A percentile compares a stretch with the other conserved stretches of the same genome.
Evolutionary conservation across 2,329 filamentous ascomycete species (phyloP).

Genomic region (Pseudogymnoascus sp.): DNA sequence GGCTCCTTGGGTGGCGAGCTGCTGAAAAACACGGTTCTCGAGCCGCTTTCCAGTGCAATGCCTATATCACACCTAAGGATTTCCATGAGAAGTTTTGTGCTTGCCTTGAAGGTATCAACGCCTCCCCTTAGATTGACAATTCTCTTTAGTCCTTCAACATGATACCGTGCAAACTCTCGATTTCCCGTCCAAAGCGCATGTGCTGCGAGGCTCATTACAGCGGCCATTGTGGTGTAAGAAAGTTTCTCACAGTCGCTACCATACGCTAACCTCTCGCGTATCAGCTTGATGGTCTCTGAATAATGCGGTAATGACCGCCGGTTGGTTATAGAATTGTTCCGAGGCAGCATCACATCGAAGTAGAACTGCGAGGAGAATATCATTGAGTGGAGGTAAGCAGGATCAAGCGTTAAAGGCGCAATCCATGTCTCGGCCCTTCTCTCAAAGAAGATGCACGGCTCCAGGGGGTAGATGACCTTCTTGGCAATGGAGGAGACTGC

Average conservation of each 20-base stretch:
- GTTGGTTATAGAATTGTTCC: conserved; percentile 3
- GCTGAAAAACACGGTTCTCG: conserved; percentile 23
- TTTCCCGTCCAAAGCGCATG: conserved; percentile 27
- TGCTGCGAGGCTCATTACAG: conserved; percentile 27
- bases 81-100: conserved; percentile 31
- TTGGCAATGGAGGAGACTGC: conserved; percentile 29
- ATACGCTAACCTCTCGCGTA: conserved; percentile 26
- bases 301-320: conserved; percentile 21
- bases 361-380: conserved; percentile 30
- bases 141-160: conserved; percentile 31
- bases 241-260: conserved; percentile 20
- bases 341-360: conserved; percentile 22
- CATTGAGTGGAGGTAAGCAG: conserved; percentile 31
- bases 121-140: conserved; percentile 33
- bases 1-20: conserved; percentile 16
- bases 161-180: conserved; percentile 23
- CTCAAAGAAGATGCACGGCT: conserved; percentile 27
- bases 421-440: conserved; percentile 23
- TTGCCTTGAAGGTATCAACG: conserved; percentile 24
- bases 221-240: conserved; percentile 27
- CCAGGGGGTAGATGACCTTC: conserved; percentile 27
- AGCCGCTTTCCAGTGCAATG: conserved; percentile 21
- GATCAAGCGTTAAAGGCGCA: conserved; percentile 27
- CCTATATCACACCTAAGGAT: conserved; percentile 28
- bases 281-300: conserved; percentile 23